Conservation (phyloP, 148 eudicot genomes). For the Arctostaphylos glauca region DNA sequence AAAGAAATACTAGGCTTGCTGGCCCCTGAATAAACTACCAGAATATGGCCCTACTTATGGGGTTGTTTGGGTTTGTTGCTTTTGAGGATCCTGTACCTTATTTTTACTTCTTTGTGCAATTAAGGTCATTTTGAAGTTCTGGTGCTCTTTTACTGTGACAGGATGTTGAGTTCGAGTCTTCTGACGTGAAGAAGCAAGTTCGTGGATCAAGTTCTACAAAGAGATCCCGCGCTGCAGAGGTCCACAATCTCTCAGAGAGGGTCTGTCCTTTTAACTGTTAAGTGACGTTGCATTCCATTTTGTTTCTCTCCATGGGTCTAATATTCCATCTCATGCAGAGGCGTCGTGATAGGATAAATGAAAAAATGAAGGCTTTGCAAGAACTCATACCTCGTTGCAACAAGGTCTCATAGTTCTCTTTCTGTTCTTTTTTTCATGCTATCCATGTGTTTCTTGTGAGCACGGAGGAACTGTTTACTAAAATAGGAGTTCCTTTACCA, state of each 20-base stretch:
- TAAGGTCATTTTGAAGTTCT: background rate
- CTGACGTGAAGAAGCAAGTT: constrained; percentile 45
- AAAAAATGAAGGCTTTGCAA: constrained; percentile 79
- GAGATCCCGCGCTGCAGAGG: constrained; percentile 95
- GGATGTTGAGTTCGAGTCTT: constrained; percentile 65
- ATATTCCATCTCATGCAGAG: constrained; percentile 47
- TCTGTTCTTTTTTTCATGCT: background rate
- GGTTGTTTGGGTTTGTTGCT: background rate
- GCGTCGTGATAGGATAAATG: constrained; percentile 85
- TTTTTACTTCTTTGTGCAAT: background rate
- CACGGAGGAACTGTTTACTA: background rate
- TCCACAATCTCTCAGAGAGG: constrained; percentile 88
- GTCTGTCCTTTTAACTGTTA: constrained; percentile 32
- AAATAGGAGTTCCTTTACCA: background rate
- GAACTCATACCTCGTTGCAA: constrained; percentile 84
- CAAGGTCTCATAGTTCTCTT: constrained; percentile 43
- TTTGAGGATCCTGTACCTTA: background rate
- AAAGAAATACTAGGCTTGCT: background rate
- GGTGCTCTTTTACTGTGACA: constrained; percentile 10
- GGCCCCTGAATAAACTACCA: background rate
- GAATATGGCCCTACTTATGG: background rate
- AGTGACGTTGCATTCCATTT: background rate
- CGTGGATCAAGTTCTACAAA: constrained; percentile 53
- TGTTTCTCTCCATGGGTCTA: background rate
- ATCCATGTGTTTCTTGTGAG: background rate